Percentiles rank a stretch among this genome's conserved stretches.
phyloP scores from a whole-genome alignment of 1,139 yeast species.

The Debaryomyces coudertii region DNA sequence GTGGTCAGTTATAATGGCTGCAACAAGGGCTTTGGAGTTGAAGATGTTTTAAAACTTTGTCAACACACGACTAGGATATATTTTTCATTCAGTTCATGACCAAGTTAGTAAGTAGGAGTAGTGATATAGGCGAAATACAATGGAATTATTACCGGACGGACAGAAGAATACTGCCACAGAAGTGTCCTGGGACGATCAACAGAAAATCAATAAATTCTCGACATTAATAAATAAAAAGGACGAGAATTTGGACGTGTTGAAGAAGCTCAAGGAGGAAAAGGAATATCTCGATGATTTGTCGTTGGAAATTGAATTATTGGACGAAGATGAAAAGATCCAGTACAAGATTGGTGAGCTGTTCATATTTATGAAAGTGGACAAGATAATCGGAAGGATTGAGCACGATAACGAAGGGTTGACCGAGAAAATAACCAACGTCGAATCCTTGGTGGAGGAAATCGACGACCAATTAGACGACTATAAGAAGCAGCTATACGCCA shows the following conservation, averaged over 20 bases:
- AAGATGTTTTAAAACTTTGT: not conserved
- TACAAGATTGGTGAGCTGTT: conserved; percentile 80
- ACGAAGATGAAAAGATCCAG: conserved; percentile 71
- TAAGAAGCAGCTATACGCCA: conserved; percentile 78
- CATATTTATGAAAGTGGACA: conserved; percentile 63
- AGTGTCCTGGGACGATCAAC: conserved; percentile 89
- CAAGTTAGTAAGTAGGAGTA: not conserved
- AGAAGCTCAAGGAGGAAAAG: conserved; percentile 63
- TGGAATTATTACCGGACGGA: conserved; percentile 68
- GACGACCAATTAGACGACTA: conserved; percentile 59
- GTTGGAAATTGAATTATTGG: conserved; percentile 82
- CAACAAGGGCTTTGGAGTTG: not conserved
- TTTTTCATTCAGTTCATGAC: not conserved
- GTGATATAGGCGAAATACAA: conserved; percentile 16
- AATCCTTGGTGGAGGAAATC: conserved; percentile 50
- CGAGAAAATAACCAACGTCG: conserved; percentile 48
- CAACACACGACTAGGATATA: conserved; percentile 1
- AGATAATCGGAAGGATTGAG: conserved; percentile 71
- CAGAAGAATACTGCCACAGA: conserved; percentile 66
- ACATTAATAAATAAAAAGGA: conserved; percentile 75
- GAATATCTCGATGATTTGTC: conserved; percentile 88
- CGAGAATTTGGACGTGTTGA: conserved; percentile 52
- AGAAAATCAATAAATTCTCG: conserved; percentile 84
- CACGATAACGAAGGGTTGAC: conserved; percentile 57
- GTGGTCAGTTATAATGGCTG: not conserved